Base-by-base conservation (phyloP, 371 early-diverging fungal species). In the Mycotypha africana region DNA sequence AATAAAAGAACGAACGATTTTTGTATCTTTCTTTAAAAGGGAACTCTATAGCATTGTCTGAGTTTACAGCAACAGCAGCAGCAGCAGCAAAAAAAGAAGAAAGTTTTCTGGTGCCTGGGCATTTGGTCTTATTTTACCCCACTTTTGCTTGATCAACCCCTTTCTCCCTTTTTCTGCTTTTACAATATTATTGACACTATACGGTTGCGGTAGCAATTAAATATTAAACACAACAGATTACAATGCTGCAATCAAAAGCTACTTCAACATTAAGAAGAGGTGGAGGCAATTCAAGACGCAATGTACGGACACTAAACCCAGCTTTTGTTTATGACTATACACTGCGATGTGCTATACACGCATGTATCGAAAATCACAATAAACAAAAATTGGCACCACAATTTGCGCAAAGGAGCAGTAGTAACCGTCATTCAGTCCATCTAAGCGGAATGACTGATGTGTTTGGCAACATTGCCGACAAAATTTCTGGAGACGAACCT, bases 281-380 rank as follows among this genome's bases (percentile, higher is more conserved):
- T 30, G 50, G 54, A 19, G 51, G 55, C 24, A 54, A 52, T 22
- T 44, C 58, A 2, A 61, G 56, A 47, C 38, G 58, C 49, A 41
- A 39, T 5, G 24, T 53, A 15, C 43, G 62, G 42, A 51, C 58
- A 31, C 31, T 58, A 10, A 65, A 67, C 24, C 64, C 61, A 12
- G 48, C 49, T 4, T 45, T 47, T 17, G 60, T 67, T 4, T 67
- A 67, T 49, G 67, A 67, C 34, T 67, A 55, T 34, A 58, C 60
- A 21, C 57, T 67, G 40, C 60, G 67, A 9, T 67, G 67, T 38
- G 67, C 67, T 43, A 63, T 67, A 21, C 55, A 53, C 20, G 67
- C 67, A 21, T 65, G 58, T 42, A 30, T 65, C 8, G 65, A 65
- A 47, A 43, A 61, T 26, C 42, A 44, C 22, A 45, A 38, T n/a